Evolutionary conservation across 371 early-diverging fungal species (phyloP).

Genomic region (Sporodiniella umbellata): DNA sequence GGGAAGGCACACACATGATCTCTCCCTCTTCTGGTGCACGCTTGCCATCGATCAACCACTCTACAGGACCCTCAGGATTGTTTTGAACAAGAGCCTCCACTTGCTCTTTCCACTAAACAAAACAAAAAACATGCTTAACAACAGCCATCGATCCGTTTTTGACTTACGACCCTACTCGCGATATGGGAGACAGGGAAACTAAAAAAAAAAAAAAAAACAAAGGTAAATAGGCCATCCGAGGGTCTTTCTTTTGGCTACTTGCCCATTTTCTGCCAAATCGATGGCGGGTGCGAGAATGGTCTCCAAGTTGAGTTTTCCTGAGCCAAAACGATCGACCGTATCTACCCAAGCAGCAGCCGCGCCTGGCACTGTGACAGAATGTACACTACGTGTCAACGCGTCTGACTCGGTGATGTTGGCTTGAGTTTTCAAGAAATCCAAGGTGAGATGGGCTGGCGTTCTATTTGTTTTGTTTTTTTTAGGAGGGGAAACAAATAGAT

Average conservation of each 20-base stretch:
- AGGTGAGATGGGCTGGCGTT: constrained; percentile 61
- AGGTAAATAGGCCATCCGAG: too few species aligned
- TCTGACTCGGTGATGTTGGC: constrained; percentile 27
- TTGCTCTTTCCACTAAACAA: constrained; percentile 53
- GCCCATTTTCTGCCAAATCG: constrained; percentile 71
- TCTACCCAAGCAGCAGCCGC: constrained; percentile 80
- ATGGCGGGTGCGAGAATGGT: constrained; percentile 73
- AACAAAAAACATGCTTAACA: neutral
- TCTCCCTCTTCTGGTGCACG: constrained; percentile 66
- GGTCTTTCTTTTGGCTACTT: too few species aligned
- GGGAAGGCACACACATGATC: constrained; percentile 55
- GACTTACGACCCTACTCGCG: constrained; percentile 23
- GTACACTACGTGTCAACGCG: constrained; percentile 48
- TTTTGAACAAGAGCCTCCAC: constrained; percentile 38
- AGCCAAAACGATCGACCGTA: constrained; percentile 70
- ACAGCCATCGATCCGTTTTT: neutral
- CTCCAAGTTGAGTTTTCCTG: constrained; percentile 53
- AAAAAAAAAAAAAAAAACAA: neutral
- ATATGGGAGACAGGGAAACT: constrained; percentile 45
- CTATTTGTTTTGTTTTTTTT: constrained; percentile 11
- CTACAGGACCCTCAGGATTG: constrained; percentile 43
- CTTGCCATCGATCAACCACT: constrained; percentile 56
- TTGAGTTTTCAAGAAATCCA: constrained; percentile 34
- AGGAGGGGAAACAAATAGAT: neutral
- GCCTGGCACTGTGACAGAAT: constrained; percentile 83